These are phyloP conservation scores for Flaveria bidentis DNA, from an alignment of 129 eudicot genomes.

Conservation along the genomic window DNA sequence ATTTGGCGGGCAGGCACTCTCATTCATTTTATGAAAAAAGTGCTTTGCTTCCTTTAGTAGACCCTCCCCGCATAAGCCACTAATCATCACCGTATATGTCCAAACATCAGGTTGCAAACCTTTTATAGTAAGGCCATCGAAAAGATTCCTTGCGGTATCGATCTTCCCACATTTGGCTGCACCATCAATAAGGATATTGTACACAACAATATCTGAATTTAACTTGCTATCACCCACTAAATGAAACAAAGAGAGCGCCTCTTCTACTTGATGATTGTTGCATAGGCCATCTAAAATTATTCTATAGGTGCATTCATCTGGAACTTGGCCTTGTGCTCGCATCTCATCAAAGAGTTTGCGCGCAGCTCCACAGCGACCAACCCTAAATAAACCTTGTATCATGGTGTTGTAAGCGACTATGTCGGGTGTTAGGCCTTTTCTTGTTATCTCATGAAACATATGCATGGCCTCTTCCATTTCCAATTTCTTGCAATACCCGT, in stretches of 20 bases:
- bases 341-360: conserved; percentile 8
- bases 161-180: neutral
- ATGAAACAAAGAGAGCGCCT: conserved; percentile 10
- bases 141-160: neutral
- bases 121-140: neutral
- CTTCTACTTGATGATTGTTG: conserved; percentile 12
- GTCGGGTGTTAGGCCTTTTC: neutral
- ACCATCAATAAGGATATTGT: conserved; percentile 7
- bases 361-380: conserved; percentile 11
- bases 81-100: conserved; percentile 18
- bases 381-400: neutral
- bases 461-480: neutral
- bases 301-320: neutral
- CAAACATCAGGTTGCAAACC: neutral
- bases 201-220: neutral
- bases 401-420: neutral
- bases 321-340: neutral
- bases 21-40: conserved; percentile 21
- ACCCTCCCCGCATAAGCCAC: conserved; percentile 21
- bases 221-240: conserved; percentile 17
- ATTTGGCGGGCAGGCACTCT: conserved; percentile 7
- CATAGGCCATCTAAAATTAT: conserved; percentile 24
- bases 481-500: conserved; percentile 29
- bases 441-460: neutral
- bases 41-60: conserved; percentile 5